Conservation (phyloP, 108 stramenopile genomes). For the Chaetoceros muelleri region DNA sequence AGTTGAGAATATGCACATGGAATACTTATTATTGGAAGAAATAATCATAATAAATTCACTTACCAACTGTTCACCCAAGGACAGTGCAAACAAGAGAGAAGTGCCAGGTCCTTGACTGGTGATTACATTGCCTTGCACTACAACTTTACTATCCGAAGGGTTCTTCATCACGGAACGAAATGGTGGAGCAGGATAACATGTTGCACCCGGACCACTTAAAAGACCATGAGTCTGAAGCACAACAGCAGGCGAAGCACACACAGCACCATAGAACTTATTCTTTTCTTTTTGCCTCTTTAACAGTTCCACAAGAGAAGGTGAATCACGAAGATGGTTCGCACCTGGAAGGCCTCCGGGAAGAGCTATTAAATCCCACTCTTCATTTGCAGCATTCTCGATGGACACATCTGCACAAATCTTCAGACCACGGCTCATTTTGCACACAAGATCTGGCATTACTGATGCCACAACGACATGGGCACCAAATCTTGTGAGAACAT, state of each 20-base stretch:
- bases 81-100: conserved; percentile 52
- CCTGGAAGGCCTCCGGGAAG: conserved; percentile 56
- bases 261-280: conserved; percentile 58
- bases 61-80: conserved; percentile 36
- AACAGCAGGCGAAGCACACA: conserved; percentile 86
- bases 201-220: conserved; percentile 46
- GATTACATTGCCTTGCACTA: conserved; percentile 53
- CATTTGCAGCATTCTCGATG: conserved; percentile 67
- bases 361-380: conserved; percentile 80
- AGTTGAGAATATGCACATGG: too few relatives aligned
- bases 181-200: conserved; percentile 83
- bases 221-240: conserved; percentile 66
- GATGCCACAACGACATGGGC: conserved; percentile 86
- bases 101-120: conserved; percentile 81
- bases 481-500: conserved; percentile 85
- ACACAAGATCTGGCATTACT: conserved; percentile 66
- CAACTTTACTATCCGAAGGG: conserved; percentile 51
- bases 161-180: conserved; percentile 44
- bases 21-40: background rate
- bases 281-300: conserved; percentile 57
- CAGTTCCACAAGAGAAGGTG: conserved; percentile 36
- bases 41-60: background rate
- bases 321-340: conserved; percentile 76
- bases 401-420: conserved; percentile 74
- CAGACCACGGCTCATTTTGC: conserved; percentile 77